Percentiles rank a stretch among this genome's conserved stretches.
Evolutionary conservation across 768 basidiomycete species (phyloP).

Genomic region (Fomitopsis pulvina): DNA sequence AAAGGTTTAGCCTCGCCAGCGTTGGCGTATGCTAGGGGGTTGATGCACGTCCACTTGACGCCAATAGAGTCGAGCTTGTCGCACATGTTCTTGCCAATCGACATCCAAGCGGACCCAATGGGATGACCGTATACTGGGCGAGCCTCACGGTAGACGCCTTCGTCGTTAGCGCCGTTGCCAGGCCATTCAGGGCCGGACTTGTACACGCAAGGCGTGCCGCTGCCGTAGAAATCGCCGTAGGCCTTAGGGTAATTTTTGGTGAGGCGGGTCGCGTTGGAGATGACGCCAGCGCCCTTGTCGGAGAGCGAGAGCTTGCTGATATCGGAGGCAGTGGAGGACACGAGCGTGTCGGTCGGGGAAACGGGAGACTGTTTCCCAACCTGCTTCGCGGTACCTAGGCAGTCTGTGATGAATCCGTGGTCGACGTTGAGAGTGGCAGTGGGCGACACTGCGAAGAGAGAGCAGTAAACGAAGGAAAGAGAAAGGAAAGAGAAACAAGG

Average conservation of each 20-base stretch:
- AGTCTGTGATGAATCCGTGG: too few species aligned
- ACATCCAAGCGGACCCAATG: slow-evolving; percentile 13
- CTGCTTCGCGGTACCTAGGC: too few species aligned
- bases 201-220: slow-evolving; percentile 14
- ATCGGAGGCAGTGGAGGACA: too few species aligned
- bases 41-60: slow-evolving; percentile 19
- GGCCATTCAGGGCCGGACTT: slow-evolving; percentile 19
- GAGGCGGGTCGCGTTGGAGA: slow-evolving; percentile 11
- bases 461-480: too few species aligned
- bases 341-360: too few species aligned
- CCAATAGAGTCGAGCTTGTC: slow-evolving; percentile 4
- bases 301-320: too few species aligned
- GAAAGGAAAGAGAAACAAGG: too few species aligned
- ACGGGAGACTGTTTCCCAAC: too few species aligned
- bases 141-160: slow-evolving; percentile 18
- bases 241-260: slow-evolving; percentile 10
- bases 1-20: slow-evolving; percentile 5
- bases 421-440: too few species aligned
- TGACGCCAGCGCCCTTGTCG: too few species aligned
- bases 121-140: slow-evolving; percentile 17
- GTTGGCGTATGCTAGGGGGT: slow-evolving; percentile 18
- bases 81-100: slow-evolving; percentile 11
- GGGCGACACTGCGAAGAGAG: too few species aligned
- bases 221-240: slow-evolving; percentile 23
- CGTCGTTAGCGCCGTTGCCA: slow-evolving; percentile 18